Base-by-base conservation (phyloP, 2,329 filamentous ascomycete species). In the Pyricularia sp. region DNA sequence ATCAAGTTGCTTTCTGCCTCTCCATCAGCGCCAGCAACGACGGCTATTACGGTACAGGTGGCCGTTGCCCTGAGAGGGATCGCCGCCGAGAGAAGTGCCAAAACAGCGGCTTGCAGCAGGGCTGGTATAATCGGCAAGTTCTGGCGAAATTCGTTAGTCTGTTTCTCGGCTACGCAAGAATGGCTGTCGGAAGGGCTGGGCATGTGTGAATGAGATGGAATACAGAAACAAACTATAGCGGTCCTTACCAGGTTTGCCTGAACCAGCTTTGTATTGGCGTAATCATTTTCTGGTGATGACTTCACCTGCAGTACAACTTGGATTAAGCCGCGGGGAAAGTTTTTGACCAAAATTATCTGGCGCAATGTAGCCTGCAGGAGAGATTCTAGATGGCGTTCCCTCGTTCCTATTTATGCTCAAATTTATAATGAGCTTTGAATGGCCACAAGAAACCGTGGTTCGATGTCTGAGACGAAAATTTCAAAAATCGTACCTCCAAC, bases 251-350 rank as follows among this genome's bases (percentile, higher is more conserved):
- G 81, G 77, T 82, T 85, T 50, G 87, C 82, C 74, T 88, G 86
- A 66, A 82, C 81, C 68, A 89, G 79, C 73, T 88, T 90, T 68
- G 84, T 83, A 75, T 86, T 86, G 67, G 83, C 81, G 75, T 87
- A 86, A 72, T 89, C 87, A 75, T 91, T 90, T 71, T 89, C 87
- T 0, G 91, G 90, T n/a, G 85, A 82, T 71, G 85, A 84, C 69
- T 87, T 85, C 59, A 95, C 82, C 79, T 96, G 92, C n/a, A 96
- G 83, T 12, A 91, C 92, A 71, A 96, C 81, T 78, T 96, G 92
- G 68, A 96, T 89, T 72, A 94, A 84, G 66, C 87, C 90, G 67
- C 92, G 86, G 10, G 92, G 92, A 73, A 93, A 92, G 75, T 89
- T 86, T 74, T 91, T 86, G 72, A 92, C 85, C 69, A 93, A 86